Evolutionary conservation across 306 rosid species (phyloP).

Genomic region (Vigna trinervia): DNA sequence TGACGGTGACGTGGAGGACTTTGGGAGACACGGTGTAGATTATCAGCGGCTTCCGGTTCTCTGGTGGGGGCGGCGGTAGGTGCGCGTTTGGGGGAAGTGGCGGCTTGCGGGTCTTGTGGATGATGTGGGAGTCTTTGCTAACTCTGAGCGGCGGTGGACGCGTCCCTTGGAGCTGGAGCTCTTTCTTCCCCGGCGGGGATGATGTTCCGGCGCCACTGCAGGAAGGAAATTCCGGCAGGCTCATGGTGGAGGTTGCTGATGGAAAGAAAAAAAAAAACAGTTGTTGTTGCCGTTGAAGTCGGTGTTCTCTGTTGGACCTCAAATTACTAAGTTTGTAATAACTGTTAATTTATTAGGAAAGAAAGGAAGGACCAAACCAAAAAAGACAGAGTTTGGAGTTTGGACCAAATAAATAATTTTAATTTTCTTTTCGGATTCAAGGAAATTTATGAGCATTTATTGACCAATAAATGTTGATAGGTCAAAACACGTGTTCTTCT

Average conservation of each 20-base stretch:
- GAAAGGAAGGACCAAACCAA: neutral
- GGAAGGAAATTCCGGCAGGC: slow-evolving; percentile 51
- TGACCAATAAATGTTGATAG: slow-evolving; percentile 34
- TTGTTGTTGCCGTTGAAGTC: neutral
- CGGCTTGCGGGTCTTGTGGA: slow-evolving; percentile 76
- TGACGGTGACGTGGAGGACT: slow-evolving; percentile 65
- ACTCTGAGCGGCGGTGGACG: slow-evolving; percentile 83
- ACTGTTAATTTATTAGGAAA: neutral
- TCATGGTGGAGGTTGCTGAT: slow-evolving; percentile 46
- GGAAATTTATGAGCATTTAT: slow-evolving; percentile 26
- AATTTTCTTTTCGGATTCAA: neutral
- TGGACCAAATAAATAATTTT: slow-evolving; percentile 16
- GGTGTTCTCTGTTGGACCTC: neutral
- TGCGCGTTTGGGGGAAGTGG: slow-evolving; percentile 53
- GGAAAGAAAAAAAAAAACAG: neutral
- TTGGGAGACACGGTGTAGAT: slow-evolving; percentile 93
- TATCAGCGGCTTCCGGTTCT: slow-evolving; percentile 62
- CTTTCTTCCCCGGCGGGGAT: slow-evolving; percentile 57
- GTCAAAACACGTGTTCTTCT: slow-evolving; percentile 30
- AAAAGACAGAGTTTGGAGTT: neutral
- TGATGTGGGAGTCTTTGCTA: slow-evolving; percentile 62
- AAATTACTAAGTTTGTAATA: neutral
- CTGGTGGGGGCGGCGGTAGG: neutral
- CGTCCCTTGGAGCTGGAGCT: slow-evolving; percentile 76
- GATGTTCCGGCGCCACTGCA: slow-evolving; percentile 44